phyloP scores from a whole-genome alignment of 345 rosid species.

The Salix udensis region DNA sequence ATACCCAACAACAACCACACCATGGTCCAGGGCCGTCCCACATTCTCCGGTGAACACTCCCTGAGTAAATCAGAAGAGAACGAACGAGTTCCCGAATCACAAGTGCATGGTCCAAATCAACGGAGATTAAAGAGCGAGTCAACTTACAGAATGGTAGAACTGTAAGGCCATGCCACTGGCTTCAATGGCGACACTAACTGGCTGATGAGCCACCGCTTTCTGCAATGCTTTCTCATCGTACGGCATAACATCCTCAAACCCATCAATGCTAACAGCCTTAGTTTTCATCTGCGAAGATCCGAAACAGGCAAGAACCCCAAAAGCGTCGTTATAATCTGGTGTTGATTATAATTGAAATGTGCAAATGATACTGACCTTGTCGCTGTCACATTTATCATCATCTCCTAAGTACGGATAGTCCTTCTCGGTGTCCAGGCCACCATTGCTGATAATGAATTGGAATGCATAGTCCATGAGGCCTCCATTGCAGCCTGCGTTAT shows the following conservation, averaged over 20 bases:
- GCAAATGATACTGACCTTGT: conserved; percentile 1
- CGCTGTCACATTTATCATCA: conserved; percentile 11
- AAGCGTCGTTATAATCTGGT: too few relatives aligned
- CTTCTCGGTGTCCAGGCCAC: conserved; percentile 23
- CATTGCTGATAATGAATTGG: conserved; percentile 21
- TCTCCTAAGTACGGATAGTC: conserved; percentile 17
- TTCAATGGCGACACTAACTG: conserved; percentile 28
- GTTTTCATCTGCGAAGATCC: conserved; percentile 13
- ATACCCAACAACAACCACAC: conserved; percentile 21
- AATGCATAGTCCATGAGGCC: conserved; percentile 27
- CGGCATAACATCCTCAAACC: conserved; percentile 22
- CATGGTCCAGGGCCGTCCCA: conserved; percentile 25
- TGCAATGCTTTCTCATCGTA: conserved; percentile 19
- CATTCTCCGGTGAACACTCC: conserved; percentile 29
- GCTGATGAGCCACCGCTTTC: conserved; percentile 27
- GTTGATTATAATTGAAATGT: not conserved
- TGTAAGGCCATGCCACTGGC: conserved; percentile 24
- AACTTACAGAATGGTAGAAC: conserved; percentile 17
- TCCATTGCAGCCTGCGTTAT: conserved; percentile 23
- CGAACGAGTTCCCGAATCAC: not conserved
- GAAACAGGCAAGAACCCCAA: too few relatives aligned
- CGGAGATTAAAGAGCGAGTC: not conserved
- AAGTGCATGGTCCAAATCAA: not conserved
- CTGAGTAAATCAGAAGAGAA: not conserved
- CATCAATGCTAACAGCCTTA: conserved; percentile 21